Conservation (phyloP, 106 monocot species). For the Chionographis japonica region DNA sequence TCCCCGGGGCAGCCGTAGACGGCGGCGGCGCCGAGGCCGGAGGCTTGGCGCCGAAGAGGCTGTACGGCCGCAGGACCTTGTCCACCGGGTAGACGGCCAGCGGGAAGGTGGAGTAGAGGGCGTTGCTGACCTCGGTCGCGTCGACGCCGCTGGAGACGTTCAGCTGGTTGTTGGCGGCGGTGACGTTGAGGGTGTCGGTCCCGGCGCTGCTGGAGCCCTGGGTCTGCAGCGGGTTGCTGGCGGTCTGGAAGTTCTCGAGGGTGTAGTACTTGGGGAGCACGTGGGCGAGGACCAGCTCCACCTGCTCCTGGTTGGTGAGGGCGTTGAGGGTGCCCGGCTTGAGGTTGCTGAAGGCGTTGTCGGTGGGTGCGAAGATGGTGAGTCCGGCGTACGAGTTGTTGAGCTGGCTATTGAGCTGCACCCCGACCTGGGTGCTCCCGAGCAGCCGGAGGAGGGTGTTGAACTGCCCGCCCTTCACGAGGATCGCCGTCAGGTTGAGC, state of each 20-base stretch:
- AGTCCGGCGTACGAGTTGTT: conserved; percentile 45
- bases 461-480: conserved; percentile 47
- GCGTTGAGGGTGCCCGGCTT: conserved; percentile 47
- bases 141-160: conserved; percentile 58
- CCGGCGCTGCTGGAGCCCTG: conserved; percentile 43
- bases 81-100: conserved; percentile 43
- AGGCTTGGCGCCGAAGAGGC: conserved; percentile 36
- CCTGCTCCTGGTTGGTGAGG: conserved; percentile 38
- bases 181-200: conserved; percentile 43
- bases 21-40: conserved; percentile 31
- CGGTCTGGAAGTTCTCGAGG: conserved; percentile 34
- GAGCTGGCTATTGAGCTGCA: conserved; percentile 54
- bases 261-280: conserved; percentile 47
- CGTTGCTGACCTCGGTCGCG: conserved; percentile 18
- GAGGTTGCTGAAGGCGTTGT: conserved; percentile 68
- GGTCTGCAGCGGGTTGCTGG: conserved; percentile 55
- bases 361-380: conserved; percentile 75
- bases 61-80: conserved; percentile 34
- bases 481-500: conserved; percentile 33
- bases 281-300: conserved; percentile 44
- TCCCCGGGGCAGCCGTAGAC: background rate
- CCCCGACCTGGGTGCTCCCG: conserved; percentile 29
- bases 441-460: conserved; percentile 46
- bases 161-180: conserved; percentile 26
- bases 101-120: conserved; percentile 25